A percentile compares a stretch with the other conserved stretches of the same genome.
These are phyloP conservation scores for Paraurostyla sp. DNA, from an alignment of 73 alveolate genomes.

Conservation along the genomic window DNA sequence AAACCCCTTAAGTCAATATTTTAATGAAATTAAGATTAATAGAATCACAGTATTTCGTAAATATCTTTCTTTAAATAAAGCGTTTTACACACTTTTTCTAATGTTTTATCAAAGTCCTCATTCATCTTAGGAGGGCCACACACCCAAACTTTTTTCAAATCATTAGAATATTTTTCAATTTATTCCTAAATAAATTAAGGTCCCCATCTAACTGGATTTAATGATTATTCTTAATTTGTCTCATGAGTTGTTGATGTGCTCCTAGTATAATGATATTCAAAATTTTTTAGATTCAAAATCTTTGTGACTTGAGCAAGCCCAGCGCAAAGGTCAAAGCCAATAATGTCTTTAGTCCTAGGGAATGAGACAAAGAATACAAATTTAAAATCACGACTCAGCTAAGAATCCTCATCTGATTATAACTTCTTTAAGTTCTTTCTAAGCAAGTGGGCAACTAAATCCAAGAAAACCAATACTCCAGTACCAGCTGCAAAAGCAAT, in stretches of 20 bases:
- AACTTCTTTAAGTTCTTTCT: background rate
- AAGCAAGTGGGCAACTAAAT: constrained; percentile 54
- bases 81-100: background rate
- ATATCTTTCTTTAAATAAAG: background rate
- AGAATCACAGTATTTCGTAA: background rate
- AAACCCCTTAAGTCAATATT: too few species aligned
- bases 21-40: too few species aligned
- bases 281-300: background rate
- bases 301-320: background rate
- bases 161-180: background rate
- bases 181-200: background rate
- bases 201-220: background rate
- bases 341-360: background rate
- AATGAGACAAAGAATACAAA: constrained; percentile 57
- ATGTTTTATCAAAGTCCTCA: constrained; percentile 47
- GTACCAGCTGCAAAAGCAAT: constrained; percentile 70
- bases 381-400: background rate
- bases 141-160: constrained; percentile 14
- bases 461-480: constrained; percentile 55
- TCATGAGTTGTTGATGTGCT: too few species aligned
- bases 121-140: constrained; percentile 64
- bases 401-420: constrained; percentile 4
- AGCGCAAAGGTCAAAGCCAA: constrained; percentile 13
- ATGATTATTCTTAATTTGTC: background rate
- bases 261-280: constrained; percentile 1